Percentiles rank a stretch among this genome's conserved stretches.
Evolutionary conservation across 495 filamentous ascomycete genomes (phyloP).

Genomic region (Endocarpon pusillum): DNA sequence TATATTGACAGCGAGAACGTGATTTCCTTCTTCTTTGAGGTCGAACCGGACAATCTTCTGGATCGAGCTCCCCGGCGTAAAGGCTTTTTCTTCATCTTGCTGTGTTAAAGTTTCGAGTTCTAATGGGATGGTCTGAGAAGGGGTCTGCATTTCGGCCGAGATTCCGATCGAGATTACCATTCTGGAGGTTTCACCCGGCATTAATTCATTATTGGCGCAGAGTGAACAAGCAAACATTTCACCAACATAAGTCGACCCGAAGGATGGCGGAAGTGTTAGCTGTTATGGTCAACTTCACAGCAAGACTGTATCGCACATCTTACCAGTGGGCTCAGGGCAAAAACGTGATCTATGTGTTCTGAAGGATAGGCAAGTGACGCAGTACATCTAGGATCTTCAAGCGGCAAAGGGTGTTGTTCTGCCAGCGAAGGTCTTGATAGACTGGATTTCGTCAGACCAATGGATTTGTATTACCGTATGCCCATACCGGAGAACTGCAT

Average conservation of each 20-base stretch:
- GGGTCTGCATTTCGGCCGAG: constrained; percentile 88
- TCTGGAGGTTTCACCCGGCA: constrained; percentile 24
- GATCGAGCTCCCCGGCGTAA: constrained; percentile 44
- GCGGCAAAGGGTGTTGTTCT: constrained; percentile 39
- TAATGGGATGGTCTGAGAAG: constrained; percentile 40
- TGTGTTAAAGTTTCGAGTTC: constrained; percentile 30
- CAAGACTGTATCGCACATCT: constrained; percentile 2
- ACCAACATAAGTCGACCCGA: constrained; percentile 88
- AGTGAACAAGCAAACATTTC: constrained; percentile 90
- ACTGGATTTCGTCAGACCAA: constrained; percentile 17
- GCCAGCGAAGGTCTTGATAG: constrained; percentile 39
- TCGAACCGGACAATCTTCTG: constrained; percentile 76
- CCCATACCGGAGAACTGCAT: constrained; percentile 21
- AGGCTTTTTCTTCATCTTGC: constrained; percentile 32
- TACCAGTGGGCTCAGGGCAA: constrained; percentile 45
- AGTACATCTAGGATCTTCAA: constrained; percentile 24
- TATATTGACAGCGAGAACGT: constrained; percentile 86
- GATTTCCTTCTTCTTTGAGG: constrained; percentile 83
- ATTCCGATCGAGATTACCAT: constrained; percentile 61
- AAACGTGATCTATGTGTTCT: constrained; percentile 26
- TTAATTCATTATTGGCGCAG: constrained; percentile 79
- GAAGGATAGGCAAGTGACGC: constrained; percentile 38
- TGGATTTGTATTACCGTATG: constrained; percentile 26
- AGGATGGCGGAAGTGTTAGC: constrained; percentile 82
- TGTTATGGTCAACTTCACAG: constrained; percentile 9